Conservation (phyloP, 2,329 filamentous ascomycete genomes). For the Nigrospora osmanthi region DNA sequence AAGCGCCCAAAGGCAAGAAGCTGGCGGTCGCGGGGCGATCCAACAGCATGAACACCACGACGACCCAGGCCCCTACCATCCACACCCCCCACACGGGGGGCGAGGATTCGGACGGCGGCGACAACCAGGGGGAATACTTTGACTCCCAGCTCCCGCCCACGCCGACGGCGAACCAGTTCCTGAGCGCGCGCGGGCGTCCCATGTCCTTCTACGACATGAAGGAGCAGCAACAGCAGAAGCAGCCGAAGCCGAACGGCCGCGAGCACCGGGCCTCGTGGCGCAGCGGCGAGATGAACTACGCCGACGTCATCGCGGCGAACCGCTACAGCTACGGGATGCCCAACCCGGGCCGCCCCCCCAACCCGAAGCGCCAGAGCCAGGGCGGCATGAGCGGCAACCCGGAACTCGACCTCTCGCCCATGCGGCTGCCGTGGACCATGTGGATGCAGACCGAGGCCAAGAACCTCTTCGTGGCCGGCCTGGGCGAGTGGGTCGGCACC, state of each 20-base stretch:
- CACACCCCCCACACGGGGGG: not conserved
- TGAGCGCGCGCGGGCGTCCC: conserved; percentile 4
- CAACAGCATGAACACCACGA: conserved; percentile 2
- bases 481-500: conserved; percentile 31
- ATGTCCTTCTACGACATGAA: conserved; percentile 10
- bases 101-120: not conserved
- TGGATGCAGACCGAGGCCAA: conserved; percentile 41
- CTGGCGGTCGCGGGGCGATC: not conserved
- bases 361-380: not conserved
- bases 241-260: not conserved
- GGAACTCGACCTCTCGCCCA: conserved; percentile 4
- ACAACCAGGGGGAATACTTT: not conserved
- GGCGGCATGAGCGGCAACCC: not conserved
- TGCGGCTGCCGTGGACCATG: conserved; percentile 33
- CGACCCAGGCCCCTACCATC: not conserved
- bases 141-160: conserved; percentile 1
- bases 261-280: conserved; percentile 4
- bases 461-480: conserved; percentile 29
- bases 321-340: conserved; percentile 6
- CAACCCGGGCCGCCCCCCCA: conserved; percentile 2
- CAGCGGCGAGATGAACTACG: conserved; percentile 9
- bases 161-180: conserved; percentile 4
- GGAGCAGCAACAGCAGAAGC: conserved; percentile 5
- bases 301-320: conserved; percentile 8
- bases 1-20: not conserved